Base-by-base conservation (phyloP, 495 filamentous ascomycete genomes). In the Cudoniella acicularis region DNA sequence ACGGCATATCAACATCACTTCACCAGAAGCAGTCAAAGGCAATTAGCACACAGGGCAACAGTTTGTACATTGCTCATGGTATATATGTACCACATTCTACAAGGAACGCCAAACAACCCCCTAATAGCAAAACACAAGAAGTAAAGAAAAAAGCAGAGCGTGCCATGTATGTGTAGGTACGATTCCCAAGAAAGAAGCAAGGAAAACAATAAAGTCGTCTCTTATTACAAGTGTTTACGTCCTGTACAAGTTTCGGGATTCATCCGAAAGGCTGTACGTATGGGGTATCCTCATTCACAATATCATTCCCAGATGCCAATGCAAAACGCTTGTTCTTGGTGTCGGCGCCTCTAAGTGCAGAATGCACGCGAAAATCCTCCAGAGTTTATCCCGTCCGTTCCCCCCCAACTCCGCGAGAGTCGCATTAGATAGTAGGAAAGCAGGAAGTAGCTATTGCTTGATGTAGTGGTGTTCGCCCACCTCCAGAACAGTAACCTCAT, bases 381-480 rank as follows among this genome's bases (percentile, higher is more conserved):
- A 6, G 30, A 4, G 6, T 36, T 6, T 36, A n/a, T n/a, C n/a
- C 30, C 30, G 13, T 36, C 30, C 30, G 30, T 36, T 4, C 13
- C 43, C 17, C 43, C 43, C 6, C 43, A 46, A 46, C 43, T 46
- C 43, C 43, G 43, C 43, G 43, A 46, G 43, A 9, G 43, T 46
- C 17, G 43, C 43, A 46, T 46, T 46, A 46, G 17, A 21, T n/a
- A 46, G 43, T n/a, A n/a, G 43, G 6, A 46, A n/a, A 21, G 4
- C 18, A 46, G 6, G 43, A n/a, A 46, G n/a, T n/a, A 16, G 22
- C 50, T 20, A 72, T 45, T 69, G 59, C 58, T 78, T 77, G 45
- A 86, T 79, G 71, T 87, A 89, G 55, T 68, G 73, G 74, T 90
- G 87, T 58, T 80, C 77, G 1, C 86, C 87, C 1, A 68, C 78